Evolutionary conservation across 2,329 filamentous ascomycete species (phyloP).

Genomic region (Anisogramma anomala): DNA sequence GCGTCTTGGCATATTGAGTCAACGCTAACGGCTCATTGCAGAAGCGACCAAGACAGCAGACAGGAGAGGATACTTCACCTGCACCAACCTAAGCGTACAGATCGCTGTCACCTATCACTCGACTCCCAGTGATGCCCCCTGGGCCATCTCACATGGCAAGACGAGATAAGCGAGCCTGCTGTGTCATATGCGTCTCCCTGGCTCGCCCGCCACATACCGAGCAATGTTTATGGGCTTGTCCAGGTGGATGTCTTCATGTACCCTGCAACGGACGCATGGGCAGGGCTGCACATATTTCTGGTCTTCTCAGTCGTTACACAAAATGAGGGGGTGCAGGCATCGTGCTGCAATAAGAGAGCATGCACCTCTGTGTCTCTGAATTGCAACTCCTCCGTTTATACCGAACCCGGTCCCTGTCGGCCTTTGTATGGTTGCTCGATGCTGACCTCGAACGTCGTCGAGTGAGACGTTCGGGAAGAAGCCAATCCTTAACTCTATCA

Average conservation of each 20-base stretch:
- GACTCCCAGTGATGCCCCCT: background rate
- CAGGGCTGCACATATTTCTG: background rate
- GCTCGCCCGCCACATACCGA: background rate
- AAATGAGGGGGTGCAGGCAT: constrained; percentile 10
- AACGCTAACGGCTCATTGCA: constrained; percentile 14
- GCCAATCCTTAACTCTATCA: too few relatives aligned
- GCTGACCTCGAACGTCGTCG: too few relatives aligned
- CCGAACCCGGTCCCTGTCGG: constrained; percentile 7
- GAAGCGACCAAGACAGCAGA: constrained; percentile 7
- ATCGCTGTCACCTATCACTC: constrained; percentile 4
- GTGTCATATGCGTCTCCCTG: constrained; percentile 5
- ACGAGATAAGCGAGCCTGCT: constrained; percentile 12
- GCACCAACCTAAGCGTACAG: constrained; percentile 1
- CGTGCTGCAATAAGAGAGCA: background rate
- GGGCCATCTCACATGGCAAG: constrained; percentile 4
- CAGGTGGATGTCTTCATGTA: too few relatives aligned
- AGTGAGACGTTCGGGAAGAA: too few relatives aligned
- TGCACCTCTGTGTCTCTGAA: constrained; percentile 7
- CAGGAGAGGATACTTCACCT: constrained; percentile 1
- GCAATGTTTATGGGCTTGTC: background rate
- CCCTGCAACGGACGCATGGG: background rate
- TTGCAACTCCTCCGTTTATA: background rate
- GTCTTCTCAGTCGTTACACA: constrained; percentile 5
- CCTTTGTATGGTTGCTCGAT: background rate
- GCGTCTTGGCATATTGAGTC: constrained; percentile 3